Percentiles rank a stretch among this genome's conserved stretches.
Conservation (phyloP, 1,284 basidiomycete species). For the Sanguinoderma infundibulare region DNA sequence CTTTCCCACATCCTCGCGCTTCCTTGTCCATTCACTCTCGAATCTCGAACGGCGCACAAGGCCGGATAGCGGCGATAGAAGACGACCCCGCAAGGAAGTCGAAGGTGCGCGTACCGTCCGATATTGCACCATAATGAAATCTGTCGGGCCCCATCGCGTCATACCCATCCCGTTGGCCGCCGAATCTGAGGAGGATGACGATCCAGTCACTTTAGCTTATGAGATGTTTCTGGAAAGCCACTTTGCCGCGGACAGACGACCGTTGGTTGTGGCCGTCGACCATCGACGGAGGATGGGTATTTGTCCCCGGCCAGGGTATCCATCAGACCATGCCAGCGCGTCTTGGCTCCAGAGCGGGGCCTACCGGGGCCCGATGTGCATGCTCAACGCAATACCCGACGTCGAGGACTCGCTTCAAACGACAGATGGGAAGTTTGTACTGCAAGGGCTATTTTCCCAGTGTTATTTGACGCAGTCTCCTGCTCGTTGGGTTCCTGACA, state of each 20-base stretch:
- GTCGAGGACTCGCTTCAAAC: too few relatives aligned
- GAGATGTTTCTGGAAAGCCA: too few relatives aligned
- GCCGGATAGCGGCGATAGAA: slow-evolving; percentile 13
- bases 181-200: too few relatives aligned
- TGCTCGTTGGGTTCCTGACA: not conserved
- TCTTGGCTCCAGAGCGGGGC: too few relatives aligned
- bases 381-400: too few relatives aligned
- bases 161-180: not conserved
- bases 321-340: not conserved
- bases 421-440: too few relatives aligned
- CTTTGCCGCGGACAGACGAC: not conserved
- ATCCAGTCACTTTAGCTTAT: too few relatives aligned
- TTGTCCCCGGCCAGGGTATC: too few relatives aligned
- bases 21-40: not conserved
- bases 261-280: not conserved
- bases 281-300: too few relatives aligned
- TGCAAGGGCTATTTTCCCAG: too few relatives aligned
- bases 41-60: not conserved
- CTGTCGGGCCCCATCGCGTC: not conserved
- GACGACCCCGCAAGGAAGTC: not conserved
- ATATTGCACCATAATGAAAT: not conserved
- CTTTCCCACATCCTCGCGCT: not conserved
- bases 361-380: too few relatives aligned
- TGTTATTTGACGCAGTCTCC: not conserved
- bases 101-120: not conserved